These are phyloP conservation scores for Neurospora africana DNA, from an alignment of 495 filamentous ascomycete species.

Conservation along the genomic window DNA sequence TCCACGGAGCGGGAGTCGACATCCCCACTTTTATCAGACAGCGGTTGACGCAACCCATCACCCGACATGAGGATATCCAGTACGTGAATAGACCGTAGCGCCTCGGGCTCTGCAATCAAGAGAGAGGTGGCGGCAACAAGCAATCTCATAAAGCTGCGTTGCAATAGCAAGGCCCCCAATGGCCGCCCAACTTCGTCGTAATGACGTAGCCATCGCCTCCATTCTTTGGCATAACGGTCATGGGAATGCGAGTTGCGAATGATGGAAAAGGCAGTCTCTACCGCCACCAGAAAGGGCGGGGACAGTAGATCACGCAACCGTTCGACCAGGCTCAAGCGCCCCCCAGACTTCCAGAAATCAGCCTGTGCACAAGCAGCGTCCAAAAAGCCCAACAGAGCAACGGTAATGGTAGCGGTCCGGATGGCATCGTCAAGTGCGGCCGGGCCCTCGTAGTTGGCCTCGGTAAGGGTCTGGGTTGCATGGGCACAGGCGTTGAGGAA, in stretches of 20 bases:
- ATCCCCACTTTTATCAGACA: conserved; percentile 30
- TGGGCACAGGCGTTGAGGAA: conserved; percentile 59
- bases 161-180: conserved; percentile 83
- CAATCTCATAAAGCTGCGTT: conserved; percentile 75
- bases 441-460: conserved; percentile 42
- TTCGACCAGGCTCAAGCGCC: conserved; percentile 60
- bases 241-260: conserved; percentile 53
- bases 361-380: conserved; percentile 66
- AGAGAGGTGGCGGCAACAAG: conserved; percentile 67
- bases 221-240: conserved; percentile 50
- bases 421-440: conserved; percentile 51
- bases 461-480: conserved; percentile 30
- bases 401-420: conserved; percentile 57
- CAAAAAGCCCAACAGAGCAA: conserved; percentile 81
- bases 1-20: conserved; percentile 51
- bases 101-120: conserved; percentile 50
- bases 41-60: conserved; percentile 23
- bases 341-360: conserved; percentile 64
- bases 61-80: conserved; percentile 65
- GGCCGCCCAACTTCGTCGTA: conserved; percentile 72
- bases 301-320: conserved; percentile 62
- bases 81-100: conserved; percentile 51
- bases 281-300: conserved; percentile 67
- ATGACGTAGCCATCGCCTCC: conserved; percentile 72
- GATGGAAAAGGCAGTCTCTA: conserved; percentile 80